phyloP scores from a whole-genome alignment of 208 protist genomes.

The Wallacemonas sp. region DNA sequence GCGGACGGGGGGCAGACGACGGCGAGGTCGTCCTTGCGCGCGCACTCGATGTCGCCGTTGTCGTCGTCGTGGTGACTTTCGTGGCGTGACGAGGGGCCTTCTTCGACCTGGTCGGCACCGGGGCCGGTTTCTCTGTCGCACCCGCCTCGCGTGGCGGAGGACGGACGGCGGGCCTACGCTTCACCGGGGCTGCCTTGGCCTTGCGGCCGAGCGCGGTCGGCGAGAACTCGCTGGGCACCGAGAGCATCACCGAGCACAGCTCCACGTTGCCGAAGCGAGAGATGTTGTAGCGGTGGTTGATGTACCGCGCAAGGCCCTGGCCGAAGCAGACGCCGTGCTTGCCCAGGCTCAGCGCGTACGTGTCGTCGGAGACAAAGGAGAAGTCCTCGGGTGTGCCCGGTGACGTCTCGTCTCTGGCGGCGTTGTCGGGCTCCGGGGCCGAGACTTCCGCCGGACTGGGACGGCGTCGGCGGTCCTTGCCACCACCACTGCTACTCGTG shows the following conservation, averaged over 20 bases:
- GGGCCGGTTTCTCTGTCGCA: background rate
- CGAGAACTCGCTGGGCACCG: constrained; percentile 62
- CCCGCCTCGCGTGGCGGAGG: background rate
- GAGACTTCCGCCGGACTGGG: background rate
- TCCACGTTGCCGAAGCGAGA: constrained; percentile 85
- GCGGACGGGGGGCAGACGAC: background rate
- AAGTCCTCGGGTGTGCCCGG: constrained; percentile 32
- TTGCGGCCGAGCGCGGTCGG: constrained; percentile 13
- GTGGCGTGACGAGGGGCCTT: background rate
- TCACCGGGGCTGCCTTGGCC: constrained; percentile 14
- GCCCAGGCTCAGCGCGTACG: constrained; percentile 81
- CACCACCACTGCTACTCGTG: no score
- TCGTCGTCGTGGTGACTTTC: background rate
- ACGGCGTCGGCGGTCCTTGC: no score
- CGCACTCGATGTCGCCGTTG: no score
- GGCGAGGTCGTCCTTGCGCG: background rate
- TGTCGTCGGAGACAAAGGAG: constrained; percentile 64
- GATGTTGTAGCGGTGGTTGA: constrained; percentile 89
- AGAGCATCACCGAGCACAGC: constrained; percentile 81
- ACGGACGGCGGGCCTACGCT: background rate
- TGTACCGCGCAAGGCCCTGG: constrained; percentile 79
- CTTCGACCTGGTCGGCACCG: background rate
- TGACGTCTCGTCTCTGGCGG: background rate
- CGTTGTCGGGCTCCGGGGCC: background rate
- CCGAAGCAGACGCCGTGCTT: constrained; percentile 76